Conservation (phyloP, 208 protist species). For the Acanthamoeba triangularis region DNA sequence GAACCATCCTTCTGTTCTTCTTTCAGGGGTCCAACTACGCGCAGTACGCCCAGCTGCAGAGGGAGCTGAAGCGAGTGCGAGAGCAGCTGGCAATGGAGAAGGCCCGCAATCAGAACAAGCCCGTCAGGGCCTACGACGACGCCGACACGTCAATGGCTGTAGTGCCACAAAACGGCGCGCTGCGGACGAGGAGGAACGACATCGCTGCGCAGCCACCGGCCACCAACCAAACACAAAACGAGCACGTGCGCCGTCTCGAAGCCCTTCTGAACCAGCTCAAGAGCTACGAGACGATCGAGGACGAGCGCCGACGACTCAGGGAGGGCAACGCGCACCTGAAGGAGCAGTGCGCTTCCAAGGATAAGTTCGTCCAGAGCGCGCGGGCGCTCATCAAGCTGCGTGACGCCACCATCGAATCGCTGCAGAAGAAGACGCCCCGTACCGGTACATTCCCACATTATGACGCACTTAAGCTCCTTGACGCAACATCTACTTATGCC, state of each 20-base stretch:
- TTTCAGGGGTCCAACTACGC: constrained; percentile 47
- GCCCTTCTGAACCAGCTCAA: constrained; percentile 45
- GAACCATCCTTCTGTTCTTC: neutral
- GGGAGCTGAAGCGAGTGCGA: constrained; percentile 55
- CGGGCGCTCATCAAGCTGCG: constrained; percentile 58
- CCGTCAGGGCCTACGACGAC: neutral
- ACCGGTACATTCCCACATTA: neutral
- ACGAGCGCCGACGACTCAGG: constrained; percentile 11
- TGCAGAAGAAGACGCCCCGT: neutral
- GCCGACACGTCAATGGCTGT: neutral
- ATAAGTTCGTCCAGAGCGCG: constrained; percentile 40
- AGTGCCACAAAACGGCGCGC: neutral
- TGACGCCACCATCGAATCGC: constrained; percentile 58
- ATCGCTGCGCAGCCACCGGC: neutral
- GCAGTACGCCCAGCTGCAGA: constrained; percentile 33
- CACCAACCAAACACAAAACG: neutral
- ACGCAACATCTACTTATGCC: neutral
- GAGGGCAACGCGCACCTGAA: constrained; percentile 48
- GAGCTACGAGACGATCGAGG: constrained; percentile 50
- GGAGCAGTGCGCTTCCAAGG: constrained; percentile 55
- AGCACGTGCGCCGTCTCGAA: constrained; percentile 40
- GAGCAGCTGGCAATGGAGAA: constrained; percentile 60
- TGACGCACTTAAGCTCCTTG: neutral
- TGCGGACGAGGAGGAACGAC: neutral
- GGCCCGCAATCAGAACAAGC: neutral